phyloP scores from a whole-genome alignment of 1,139 yeast genomes.

The Hanseniaspora uvarum region DNA sequence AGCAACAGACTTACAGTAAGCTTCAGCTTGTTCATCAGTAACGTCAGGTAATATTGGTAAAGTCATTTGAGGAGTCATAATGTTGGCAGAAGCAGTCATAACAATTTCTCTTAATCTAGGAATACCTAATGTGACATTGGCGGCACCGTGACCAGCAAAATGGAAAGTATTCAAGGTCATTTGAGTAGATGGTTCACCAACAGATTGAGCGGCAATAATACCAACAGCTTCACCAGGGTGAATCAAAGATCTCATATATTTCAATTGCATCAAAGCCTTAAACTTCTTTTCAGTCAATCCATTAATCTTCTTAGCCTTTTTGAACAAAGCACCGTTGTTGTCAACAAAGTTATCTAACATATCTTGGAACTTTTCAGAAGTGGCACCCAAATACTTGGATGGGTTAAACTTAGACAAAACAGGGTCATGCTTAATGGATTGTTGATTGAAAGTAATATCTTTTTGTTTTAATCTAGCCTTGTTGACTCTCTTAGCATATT shows the following conservation, averaged over 20 bases:
- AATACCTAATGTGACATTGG: slow-evolving; percentile 97
- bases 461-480: slow-evolving; percentile 63
- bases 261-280: slow-evolving; percentile 93
- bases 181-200: slow-evolving; percentile 99
- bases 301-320: slow-evolving; percentile 35
- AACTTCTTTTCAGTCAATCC: slow-evolving; percentile 74
- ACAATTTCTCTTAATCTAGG: slow-evolving; percentile 99
- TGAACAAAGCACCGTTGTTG: slow-evolving; percentile 44
- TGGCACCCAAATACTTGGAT: slow-evolving; percentile 80
- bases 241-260: slow-evolving; percentile 90
- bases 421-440: slow-evolving; percentile 70
- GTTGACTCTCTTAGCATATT: slow-evolving; percentile 71
- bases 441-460: slow-evolving; percentile 52
- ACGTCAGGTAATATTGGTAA: slow-evolving; percentile 74
- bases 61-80: slow-evolving; percentile 97
- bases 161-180: slow-evolving; percentile 99
- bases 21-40: slow-evolving; percentile 75
- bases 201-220: slow-evolving; percentile 93
- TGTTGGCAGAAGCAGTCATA: slow-evolving; percentile 93
- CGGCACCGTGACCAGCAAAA: slow-evolving; percentile 99
- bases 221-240: slow-evolving; percentile 98
- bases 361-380: slow-evolving; percentile 79
- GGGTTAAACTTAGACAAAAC: slow-evolving; percentile 80
- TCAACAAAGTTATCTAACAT: slow-evolving; percentile 63
- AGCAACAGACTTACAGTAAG: slow-evolving; percentile 85